Evolutionary conservation across 2,329 filamentous ascomycete species (phyloP).

Genomic region (Aureobasidium melanogenum): DNA sequence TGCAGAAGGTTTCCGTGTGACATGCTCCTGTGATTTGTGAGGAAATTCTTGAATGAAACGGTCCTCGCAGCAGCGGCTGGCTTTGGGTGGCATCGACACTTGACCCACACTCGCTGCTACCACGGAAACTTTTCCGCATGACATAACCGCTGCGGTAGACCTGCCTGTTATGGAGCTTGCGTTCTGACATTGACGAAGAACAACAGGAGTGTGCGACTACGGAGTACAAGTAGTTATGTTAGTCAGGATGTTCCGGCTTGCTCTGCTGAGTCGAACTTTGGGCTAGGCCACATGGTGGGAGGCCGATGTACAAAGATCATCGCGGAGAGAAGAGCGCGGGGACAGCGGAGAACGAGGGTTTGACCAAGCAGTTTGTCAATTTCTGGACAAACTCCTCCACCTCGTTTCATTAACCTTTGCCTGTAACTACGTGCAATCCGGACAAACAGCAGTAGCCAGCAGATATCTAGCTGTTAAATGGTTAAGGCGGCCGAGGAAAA

Average conservation of each 20-base stretch:
- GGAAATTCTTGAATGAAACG: not conserved
- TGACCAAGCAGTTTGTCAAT: not conserved
- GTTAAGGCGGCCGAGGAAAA: not conserved
- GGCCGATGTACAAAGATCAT: not conserved
- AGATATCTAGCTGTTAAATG: not conserved
- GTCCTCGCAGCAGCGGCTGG: not conserved
- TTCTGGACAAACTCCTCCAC: not conserved
- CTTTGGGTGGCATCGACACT: not conserved
- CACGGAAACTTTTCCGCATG: not conserved
- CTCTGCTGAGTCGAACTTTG: not conserved
- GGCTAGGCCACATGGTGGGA: not conserved
- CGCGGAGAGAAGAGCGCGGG: constrained; percentile 3
- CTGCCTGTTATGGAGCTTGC: not conserved
- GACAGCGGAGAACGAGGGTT: not conserved
- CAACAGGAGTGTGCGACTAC: not conserved
- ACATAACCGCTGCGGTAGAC: not conserved
- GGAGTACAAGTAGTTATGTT: not conserved
- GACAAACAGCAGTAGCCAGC: not conserved
- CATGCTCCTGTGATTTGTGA: not conserved
- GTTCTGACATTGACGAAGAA: not conserved
- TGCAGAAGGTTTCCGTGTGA: constrained; percentile 1
- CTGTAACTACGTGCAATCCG: not conserved
- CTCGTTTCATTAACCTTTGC: not conserved
- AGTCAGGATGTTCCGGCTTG: not conserved
- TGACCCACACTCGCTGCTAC: not conserved